Evolutionary conservation across 2,329 filamentous ascomycete genomes (phyloP).

Genomic region (Clonostachys chloroleuca): DNA sequence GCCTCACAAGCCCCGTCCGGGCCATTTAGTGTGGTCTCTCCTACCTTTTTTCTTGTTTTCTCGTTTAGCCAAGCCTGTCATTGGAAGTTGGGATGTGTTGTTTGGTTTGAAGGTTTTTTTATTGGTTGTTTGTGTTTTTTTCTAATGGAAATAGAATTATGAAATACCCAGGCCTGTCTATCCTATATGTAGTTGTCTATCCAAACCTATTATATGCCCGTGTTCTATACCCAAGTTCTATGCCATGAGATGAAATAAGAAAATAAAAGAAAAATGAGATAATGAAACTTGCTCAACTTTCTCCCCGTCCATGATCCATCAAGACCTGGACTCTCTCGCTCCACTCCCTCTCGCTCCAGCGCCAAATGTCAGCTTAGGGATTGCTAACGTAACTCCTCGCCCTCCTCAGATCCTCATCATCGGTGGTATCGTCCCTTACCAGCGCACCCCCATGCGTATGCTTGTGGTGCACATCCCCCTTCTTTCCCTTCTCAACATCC

Average conservation of each 20-base stretch:
- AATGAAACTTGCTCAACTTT: background rate
- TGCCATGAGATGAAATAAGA: background rate
- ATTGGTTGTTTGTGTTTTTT: background rate
- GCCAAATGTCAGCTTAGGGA: slow-evolving; percentile 17
- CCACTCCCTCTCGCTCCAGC: too few species aligned
- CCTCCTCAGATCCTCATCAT: slow-evolving; percentile 32
- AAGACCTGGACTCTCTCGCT: too few species aligned
- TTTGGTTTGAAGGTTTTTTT: background rate
- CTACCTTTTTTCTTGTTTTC: too few species aligned
- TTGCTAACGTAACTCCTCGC: slow-evolving; percentile 42
- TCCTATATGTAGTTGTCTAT: background rate
- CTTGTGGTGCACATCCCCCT: slow-evolving; percentile 6
- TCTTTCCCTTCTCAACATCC: slow-evolving; percentile 28
- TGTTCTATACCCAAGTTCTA: background rate
- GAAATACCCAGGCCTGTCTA: slow-evolving; percentile 18
- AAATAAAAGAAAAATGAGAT: background rate
- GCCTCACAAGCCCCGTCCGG: slow-evolving; percentile 18
- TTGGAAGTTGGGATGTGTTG: too few species aligned
- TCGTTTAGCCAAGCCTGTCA: too few species aligned
- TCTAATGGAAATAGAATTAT: slow-evolving; percentile 32
- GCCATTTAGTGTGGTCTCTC: slow-evolving; percentile 13
- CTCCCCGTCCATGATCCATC: too few species aligned
- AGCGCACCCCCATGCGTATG: slow-evolving; percentile 12
- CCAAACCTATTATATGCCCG: background rate
- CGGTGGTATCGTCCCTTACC: slow-evolving; percentile 20